Conservation (phyloP, 108 stramenopile genomes). For the Nitzschia palea region DNA sequence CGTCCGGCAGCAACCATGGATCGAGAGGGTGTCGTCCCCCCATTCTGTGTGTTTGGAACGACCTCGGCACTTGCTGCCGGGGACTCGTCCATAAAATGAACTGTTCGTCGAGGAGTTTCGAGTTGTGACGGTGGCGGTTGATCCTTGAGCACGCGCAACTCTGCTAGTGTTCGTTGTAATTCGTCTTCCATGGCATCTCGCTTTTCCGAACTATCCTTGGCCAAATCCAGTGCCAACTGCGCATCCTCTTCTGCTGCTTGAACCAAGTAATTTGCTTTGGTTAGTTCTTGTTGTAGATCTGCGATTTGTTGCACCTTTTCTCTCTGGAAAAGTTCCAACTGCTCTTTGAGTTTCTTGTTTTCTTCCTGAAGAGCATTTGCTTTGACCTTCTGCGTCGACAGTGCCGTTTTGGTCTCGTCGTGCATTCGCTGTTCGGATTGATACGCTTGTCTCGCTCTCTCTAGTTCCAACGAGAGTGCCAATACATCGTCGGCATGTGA, state of each 20-base stretch:
- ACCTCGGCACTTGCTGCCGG: neutral
- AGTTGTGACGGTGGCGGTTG: neutral
- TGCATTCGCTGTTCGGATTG: constrained; percentile 51
- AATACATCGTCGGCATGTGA: constrained; percentile 80
- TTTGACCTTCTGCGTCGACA: constrained; percentile 37
- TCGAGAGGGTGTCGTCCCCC: constrained; percentile 29
- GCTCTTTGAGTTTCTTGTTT: constrained; percentile 25
- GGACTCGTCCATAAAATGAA: constrained; percentile 29
- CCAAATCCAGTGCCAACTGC: constrained; percentile 69
- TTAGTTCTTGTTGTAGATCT: constrained; percentile 37
- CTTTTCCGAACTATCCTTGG: constrained; percentile 61
- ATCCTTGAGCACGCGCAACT: constrained; percentile 43
- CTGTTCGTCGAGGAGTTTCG: constrained; percentile 22
- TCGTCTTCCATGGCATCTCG: constrained; percentile 66
- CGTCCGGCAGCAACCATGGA: constrained; percentile 54
- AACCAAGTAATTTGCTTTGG: constrained; percentile 32
- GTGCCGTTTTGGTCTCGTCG: constrained; percentile 37
- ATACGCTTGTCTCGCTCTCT: constrained; percentile 59
- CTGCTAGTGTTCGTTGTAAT: constrained; percentile 51
- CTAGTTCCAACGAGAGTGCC: constrained; percentile 66
- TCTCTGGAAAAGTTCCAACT: neutral
- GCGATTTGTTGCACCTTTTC: constrained; percentile 31
- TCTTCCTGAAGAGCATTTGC: constrained; percentile 30
- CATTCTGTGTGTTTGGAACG: constrained; percentile 4
- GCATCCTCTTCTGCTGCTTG: constrained; percentile 89